Evolutionary conservation across 768 basidiomycete species (phyloP), one percentile per base, ranked within the genome.

Genomic region (Leccinellum rugosiceps): DNA sequence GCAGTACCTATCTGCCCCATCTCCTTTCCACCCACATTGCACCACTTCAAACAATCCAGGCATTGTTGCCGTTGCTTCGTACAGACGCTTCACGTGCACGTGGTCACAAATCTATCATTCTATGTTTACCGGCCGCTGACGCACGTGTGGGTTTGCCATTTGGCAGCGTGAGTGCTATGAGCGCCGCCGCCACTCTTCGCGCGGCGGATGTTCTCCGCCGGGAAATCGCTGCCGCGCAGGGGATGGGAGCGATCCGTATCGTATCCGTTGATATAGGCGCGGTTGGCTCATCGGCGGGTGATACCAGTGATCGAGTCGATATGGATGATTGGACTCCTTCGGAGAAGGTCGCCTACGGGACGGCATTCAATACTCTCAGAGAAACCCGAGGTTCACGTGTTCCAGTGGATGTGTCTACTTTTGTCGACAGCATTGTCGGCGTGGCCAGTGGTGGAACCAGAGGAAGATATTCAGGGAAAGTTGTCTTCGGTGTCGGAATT

Each of bases 141-240:
- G 80, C 84, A 43, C 83, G 83, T 52, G 84, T 90, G 41, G 90
- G 90, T 11, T 74, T 91, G n/a, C 88, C 90, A 6, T 91, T 81
- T 61, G 68, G 74, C 21, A 65, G 72, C 19, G 83, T 86, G 43
- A 83, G 84, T 57, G 83, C 89, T 11, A 92, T 94, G 88, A 84
- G 83, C 59, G 85, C 87, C 30, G 86, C 85, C 4, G 83, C 84
- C 50, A 91, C 86, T 15, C 75, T 88, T 21, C 85, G 87, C 45
- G 92, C 78, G 0, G 77, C 83, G 13, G 88, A 92, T 58, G 81
- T 92, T 23, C 80, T 93, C 28, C 82, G 90, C 17, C 76, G 90
- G 21, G 92, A 93, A 74, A 82, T 87, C 6, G 83, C 83, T 56
- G 75, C 78, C 1, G 85, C 88, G 77, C 81, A 78, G 66, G 84